Evolutionary conservation across 805 yeast genomes (phyloP).

Genomic region (Saccharomycopsis malanga): DNA sequence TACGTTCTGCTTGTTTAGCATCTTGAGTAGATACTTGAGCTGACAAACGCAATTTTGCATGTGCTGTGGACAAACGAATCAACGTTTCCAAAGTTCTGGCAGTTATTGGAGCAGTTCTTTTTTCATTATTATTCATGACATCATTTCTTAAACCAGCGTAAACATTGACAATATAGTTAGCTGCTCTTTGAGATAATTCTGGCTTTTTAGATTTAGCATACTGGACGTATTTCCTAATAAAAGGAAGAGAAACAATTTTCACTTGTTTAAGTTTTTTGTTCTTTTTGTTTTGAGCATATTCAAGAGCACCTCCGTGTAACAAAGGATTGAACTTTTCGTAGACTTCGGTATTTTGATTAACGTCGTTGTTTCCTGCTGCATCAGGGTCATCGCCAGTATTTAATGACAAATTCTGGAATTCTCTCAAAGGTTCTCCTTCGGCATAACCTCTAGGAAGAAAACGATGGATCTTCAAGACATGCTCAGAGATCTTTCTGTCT

Average conservation of each 20-base stretch:
- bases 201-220: constrained; percentile 91
- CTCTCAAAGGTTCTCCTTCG: constrained; percentile 93
- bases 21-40: constrained; percentile 66
- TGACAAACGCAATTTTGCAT: constrained; percentile 90
- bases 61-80: constrained; percentile 92
- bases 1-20: constrained; percentile 77
- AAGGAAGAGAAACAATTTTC: constrained; percentile 65
- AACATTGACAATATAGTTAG: constrained; percentile 70
- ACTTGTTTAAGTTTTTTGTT: constrained; percentile 31
- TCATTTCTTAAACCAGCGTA: constrained; percentile 81
- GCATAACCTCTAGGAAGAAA: constrained; percentile 78
- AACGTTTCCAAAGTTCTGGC: constrained; percentile 97
- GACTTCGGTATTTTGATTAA: constrained; percentile 45
- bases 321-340: constrained; percentile 79
- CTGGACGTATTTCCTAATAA: constrained; percentile 86
- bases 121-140: constrained; percentile 50
- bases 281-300: constrained; percentile 30
- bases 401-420: constrained; percentile 57
- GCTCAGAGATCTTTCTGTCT: constrained; percentile 87
- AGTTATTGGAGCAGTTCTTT: constrained; percentile 87
- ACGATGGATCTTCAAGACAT: constrained; percentile 89
- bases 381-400: constrained; percentile 70
- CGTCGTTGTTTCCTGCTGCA: constrained; percentile 38
- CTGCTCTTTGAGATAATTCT: constrained; percentile 66
- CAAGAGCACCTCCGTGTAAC: constrained; percentile 70